Percentiles rank a stretch among this genome's conserved stretches.
Evolutionary conservation across 2,329 filamentous ascomycete species (phyloP).

Genomic region (Exophiala spinifera): DNA sequence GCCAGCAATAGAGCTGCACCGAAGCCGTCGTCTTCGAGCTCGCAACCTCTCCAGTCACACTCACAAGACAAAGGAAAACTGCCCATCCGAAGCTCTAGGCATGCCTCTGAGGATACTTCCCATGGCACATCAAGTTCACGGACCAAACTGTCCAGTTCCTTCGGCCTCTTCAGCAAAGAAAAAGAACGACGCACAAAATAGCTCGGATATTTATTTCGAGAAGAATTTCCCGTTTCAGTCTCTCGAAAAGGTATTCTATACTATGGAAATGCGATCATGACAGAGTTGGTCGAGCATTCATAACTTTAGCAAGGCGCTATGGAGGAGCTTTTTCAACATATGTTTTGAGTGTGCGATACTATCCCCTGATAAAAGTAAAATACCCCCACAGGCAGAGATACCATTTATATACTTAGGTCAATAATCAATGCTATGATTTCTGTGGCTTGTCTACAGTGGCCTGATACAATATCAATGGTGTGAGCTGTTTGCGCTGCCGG

Average conservation of each 20-base stretch:
- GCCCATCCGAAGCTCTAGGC: neutral
- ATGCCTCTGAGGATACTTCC: neutral
- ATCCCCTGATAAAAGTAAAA: neutral
- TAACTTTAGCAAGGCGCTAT: slow-evolving; percentile 1
- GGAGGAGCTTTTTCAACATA: neutral
- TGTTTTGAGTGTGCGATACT: neutral
- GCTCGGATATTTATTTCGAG: neutral
- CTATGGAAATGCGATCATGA: neutral
- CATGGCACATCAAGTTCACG: slow-evolving; percentile 3
- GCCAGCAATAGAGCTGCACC: neutral
- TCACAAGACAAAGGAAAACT: slow-evolving; percentile 3
- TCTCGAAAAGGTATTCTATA: neutral
- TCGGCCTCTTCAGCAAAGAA: slow-evolving; percentile 21
- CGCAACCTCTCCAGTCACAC: slow-evolving; percentile 14
- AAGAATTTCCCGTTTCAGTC: neutral
- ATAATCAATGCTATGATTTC: neutral
- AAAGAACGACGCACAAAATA: slow-evolving; percentile 5
- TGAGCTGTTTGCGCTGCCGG: neutral
- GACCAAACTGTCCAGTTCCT: slow-evolving; percentile 16
- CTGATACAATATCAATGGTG: neutral
- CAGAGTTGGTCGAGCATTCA: neutral
- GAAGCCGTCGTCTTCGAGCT: neutral
- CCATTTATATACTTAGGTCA: neutral
- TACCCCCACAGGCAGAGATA: no score
- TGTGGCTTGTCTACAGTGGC: neutral